Percentiles rank a stretch among this genome's conserved stretches.
These are phyloP conservation scores for Solanum piurae DNA, from an alignment of 257 asterid species.

Conservation along the genomic window DNA sequence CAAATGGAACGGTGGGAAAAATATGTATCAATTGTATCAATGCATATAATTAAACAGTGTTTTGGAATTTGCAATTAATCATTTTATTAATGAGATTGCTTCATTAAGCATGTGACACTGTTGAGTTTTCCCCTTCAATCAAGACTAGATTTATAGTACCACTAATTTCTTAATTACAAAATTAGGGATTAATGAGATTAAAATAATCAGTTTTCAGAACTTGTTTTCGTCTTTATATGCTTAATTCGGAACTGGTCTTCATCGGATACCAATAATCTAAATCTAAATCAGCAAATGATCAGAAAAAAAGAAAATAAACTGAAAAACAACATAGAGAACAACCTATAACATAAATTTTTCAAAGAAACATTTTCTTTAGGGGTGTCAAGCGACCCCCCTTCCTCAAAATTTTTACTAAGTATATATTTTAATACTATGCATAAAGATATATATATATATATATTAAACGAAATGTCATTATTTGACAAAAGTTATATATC, in stretches of 20 bases:
- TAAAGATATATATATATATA: too few species aligned
- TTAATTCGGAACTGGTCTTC: background rate
- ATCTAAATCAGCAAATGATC: background rate
- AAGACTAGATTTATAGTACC: background rate
- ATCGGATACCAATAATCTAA: background rate
- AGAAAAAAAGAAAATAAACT: background rate
- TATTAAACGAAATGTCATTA: too few species aligned
- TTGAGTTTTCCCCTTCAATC: conserved; percentile 1
- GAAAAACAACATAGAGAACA: background rate
- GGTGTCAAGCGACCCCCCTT: background rate
- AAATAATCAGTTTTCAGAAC: background rate
- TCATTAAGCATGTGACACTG: conserved; percentile 14
- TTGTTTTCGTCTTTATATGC: background rate
- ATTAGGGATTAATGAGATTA: background rate
- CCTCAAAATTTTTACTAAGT: background rate
- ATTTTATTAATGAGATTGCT: background rate
- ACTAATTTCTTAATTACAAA: background rate
- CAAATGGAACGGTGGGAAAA: background rate
- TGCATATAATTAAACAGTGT: conserved; percentile 5
- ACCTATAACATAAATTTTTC: background rate
- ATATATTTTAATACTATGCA: too few species aligned
- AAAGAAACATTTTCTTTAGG: too few species aligned
- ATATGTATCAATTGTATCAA: background rate
- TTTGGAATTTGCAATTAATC: conserved; percentile 8
- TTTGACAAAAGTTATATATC: too few species aligned